These are phyloP conservation scores for Ophiognomonia clavigignenti-juglandacearum DNA, from an alignment of 2,329 filamentous ascomycete genomes.

Conservation along the genomic window DNA sequence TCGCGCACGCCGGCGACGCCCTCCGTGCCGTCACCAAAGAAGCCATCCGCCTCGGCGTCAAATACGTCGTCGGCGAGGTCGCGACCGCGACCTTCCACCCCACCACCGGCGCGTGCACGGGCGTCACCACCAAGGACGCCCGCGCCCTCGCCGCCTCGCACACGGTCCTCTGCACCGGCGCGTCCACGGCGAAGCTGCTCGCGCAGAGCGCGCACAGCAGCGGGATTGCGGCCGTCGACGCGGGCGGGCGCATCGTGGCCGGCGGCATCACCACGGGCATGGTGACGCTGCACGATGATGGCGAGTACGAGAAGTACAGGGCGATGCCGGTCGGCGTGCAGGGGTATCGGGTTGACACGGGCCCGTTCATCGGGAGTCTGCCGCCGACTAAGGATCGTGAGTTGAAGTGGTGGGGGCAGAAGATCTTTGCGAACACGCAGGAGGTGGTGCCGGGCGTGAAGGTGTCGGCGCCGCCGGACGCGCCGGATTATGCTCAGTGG, in stretches of 20 bases:
- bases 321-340: slow-evolving; percentile 46
- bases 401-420: slow-evolving; percentile 59
- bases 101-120: slow-evolving; percentile 37
- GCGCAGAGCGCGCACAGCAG: slow-evolving; percentile 44
- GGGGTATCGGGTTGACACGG: slow-evolving; percentile 28
- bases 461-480: slow-evolving; percentile 52
- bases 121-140: slow-evolving; percentile 44
- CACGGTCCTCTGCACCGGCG: slow-evolving; percentile 50
- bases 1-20: slow-evolving; percentile 57
- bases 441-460: slow-evolving; percentile 47
- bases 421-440: slow-evolving; percentile 52
- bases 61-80: slow-evolving; percentile 52
- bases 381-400: slow-evolving; percentile 46
- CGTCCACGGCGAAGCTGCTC: slow-evolving; percentile 53
- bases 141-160: slow-evolving; percentile 41
- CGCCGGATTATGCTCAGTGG: slow-evolving; percentile 59
- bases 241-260: slow-evolving; percentile 51
- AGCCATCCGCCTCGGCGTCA: slow-evolving; percentile 50
- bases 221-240: slow-evolving; percentile 41
- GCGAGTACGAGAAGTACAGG: slow-evolving; percentile 38
- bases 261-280: slow-evolving; percentile 57
- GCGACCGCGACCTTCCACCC: slow-evolving; percentile 41
- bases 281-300: slow-evolving; percentile 41
- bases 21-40: slow-evolving; percentile 49
- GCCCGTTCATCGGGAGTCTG: slow-evolving; percentile 52